Evolutionary conservation across 1,284 basidiomycete species (phyloP).

Genomic region (Trichosporon sp.): DNA sequence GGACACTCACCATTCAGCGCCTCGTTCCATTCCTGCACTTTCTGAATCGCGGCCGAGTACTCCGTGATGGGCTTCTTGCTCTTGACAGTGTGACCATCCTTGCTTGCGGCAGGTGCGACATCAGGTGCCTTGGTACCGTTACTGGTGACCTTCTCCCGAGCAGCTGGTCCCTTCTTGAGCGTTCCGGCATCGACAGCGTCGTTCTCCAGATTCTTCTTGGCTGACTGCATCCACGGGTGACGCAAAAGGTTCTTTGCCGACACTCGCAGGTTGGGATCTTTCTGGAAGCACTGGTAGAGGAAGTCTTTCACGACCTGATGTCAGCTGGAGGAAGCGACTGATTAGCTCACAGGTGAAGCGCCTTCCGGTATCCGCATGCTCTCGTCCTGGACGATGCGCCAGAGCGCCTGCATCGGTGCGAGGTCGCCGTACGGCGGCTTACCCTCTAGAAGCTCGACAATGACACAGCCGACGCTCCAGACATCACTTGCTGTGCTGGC

Average conservation of each 20-base stretch:
- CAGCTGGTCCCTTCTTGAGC: slow-evolving; percentile 14
- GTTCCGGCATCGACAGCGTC: slow-evolving; percentile 7
- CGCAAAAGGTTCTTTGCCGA: slow-evolving; percentile 88
- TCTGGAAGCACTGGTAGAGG: slow-evolving; percentile 96
- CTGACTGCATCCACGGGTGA: slow-evolving; percentile 94
- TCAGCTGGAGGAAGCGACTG: not conserved
- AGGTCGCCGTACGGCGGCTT: slow-evolving; percentile 94
- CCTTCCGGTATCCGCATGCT: slow-evolving; percentile 93
- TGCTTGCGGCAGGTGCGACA: slow-evolving; percentile 16
- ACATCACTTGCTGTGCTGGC: slow-evolving; percentile 96
- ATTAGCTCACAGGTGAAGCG: slow-evolving; percentile 65
- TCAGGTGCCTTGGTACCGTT: slow-evolving; percentile 54
- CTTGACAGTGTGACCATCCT: slow-evolving; percentile 55
- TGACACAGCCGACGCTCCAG: slow-evolving; percentile 95
- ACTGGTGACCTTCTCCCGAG: slow-evolving; percentile 9
- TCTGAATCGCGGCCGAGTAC: slow-evolving; percentile 89
- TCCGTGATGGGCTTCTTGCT: slow-evolving; percentile 66
- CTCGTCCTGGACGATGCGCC: slow-evolving; percentile 97
- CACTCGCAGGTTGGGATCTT: slow-evolving; percentile 90
- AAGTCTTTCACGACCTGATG: slow-evolving; percentile 89
- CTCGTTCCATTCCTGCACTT: slow-evolving; percentile 98
- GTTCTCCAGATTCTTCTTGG: slow-evolving; percentile 44
- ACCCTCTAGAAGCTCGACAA: slow-evolving; percentile 93
- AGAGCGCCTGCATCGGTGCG: slow-evolving; percentile 96
- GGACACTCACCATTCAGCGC: slow-evolving; percentile 76